phyloP scores from a whole-genome alignment of 495 filamentous ascomycete genomes.

The Penicillium parvum region DNA sequence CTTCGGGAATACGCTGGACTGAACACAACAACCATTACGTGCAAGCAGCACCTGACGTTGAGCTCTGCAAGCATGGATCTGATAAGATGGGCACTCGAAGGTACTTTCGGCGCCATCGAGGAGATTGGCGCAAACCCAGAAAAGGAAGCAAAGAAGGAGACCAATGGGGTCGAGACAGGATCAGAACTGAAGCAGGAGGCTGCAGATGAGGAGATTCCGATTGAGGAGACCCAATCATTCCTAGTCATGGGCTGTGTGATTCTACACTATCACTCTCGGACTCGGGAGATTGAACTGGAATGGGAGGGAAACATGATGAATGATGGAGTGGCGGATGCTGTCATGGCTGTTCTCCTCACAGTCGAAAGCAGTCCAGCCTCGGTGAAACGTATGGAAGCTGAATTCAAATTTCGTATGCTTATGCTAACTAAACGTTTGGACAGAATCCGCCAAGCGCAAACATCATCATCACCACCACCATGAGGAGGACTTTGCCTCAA shows the following conservation, averaged over 20 bases:
- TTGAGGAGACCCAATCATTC: constrained; percentile 50
- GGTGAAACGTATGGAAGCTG: constrained; percentile 74
- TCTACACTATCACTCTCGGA: constrained; percentile 58
- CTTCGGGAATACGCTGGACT: constrained; percentile 92
- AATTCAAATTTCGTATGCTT: neutral
- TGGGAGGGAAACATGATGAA: constrained; percentile 99
- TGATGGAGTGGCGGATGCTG: constrained; percentile 92
- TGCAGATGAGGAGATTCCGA: constrained; percentile 49
- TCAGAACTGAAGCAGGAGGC: constrained; percentile 39
- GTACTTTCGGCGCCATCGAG: constrained; percentile 85
- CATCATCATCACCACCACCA: constrained; percentile 53
- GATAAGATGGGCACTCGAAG: constrained; percentile 89
- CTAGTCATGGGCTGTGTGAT: constrained; percentile 88
- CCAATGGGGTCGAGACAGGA: constrained; percentile 29
- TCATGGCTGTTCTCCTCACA: constrained; percentile 83
- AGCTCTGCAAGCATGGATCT: constrained; percentile 85
- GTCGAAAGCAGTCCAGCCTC: constrained; percentile 92
- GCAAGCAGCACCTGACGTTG: constrained; percentile 81
- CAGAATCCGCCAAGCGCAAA: constrained; percentile 54
- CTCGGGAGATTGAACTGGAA: constrained; percentile 80
- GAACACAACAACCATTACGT: constrained; percentile 86
- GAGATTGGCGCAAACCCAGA: constrained; percentile 48
- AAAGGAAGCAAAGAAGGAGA: constrained; percentile 30
- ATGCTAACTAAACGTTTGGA: neutral
- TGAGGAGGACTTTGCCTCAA: constrained; percentile 24